These are phyloP conservation scores for Euphorbia tirucalli DNA, from an alignment of 345 rosid species.

Conservation along the genomic window DNA sequence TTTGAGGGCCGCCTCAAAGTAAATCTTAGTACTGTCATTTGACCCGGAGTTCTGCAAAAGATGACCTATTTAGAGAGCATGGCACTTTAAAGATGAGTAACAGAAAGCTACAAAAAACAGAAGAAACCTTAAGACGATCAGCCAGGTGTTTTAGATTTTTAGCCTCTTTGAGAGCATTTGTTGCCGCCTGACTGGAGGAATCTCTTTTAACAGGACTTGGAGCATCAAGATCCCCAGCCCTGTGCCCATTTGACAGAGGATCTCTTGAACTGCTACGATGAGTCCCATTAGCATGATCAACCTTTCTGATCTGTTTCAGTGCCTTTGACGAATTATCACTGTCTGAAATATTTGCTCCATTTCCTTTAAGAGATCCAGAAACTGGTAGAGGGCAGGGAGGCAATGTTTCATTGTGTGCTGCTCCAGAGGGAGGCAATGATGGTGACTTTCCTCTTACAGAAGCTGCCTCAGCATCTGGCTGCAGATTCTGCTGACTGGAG, in stretches of 20 bases:
- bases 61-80: constrained; percentile 15
- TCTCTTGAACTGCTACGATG: constrained; percentile 42
- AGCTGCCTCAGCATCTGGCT: constrained; percentile 38
- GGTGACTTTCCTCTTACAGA: constrained; percentile 40
- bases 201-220: constrained; percentile 76
- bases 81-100: constrained; percentile 5
- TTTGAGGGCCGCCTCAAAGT: constrained; percentile 94
- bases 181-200: constrained; percentile 59
- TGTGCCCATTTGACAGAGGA: constrained; percentile 49
- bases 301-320: constrained; percentile 39
- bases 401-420: constrained; percentile 40
- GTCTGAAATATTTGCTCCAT: constrained; percentile 28
- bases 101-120: constrained; percentile 18
- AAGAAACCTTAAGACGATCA: constrained; percentile 83
- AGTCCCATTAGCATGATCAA: constrained; percentile 47
- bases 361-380: constrained; percentile 38
- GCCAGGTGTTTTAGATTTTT: constrained; percentile 88
- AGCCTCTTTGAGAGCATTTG: constrained; percentile 81
- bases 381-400: constrained; percentile 21
- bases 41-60: constrained; percentile 61
- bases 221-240: constrained; percentile 48
- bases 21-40: constrained; percentile 65
- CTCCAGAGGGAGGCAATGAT: constrained; percentile 45
- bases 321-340: constrained; percentile 40
- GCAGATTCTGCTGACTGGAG: constrained; percentile 38